Evolutionary conservation across 169 alveolate genomes (phyloP), one percentile per base, ranked within the genome.

Genomic region (Cryptosporidium sp.): DNA sequence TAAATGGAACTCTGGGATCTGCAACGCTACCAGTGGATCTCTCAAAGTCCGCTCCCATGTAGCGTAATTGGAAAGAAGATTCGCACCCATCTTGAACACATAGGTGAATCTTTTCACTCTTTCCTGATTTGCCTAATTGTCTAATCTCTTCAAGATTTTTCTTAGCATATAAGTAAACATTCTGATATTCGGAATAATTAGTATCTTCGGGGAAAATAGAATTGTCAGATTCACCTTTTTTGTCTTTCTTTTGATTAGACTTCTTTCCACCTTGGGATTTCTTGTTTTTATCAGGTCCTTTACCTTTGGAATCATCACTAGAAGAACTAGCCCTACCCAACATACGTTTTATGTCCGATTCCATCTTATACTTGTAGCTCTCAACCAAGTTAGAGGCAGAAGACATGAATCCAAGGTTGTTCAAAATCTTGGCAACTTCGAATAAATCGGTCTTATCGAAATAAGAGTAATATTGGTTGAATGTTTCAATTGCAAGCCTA

Each of bases 1-100:
- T 94, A 92, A 96, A 96, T 61, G 93, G 92, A 55, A 96, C 98
- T 3, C 98, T 94, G 16, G 94, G 94, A 91, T 96, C 98, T 45
- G 86, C 85, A 80, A 93, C 92, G 59, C 95, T 91, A 29, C 97
- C 97, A 31, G 95, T 91, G 29, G 97, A 92, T 35, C 97, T 92
- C 70, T 93, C 97, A 91, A 95, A 91, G 50, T 92, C 86, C 41
- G 94, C 96, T 84, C 96, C 96, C 97, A 94, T 94, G 73, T 94
- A 94, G 45, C 94, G 91, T 58, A 94, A 41, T 89, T 93, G 96
- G 35, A 80, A 80, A 1, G 58, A 45, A 39, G 75, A 31, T 26
- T 80, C 89, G 2, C 48, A 21, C n/a, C 48, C 89, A 8, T 80
- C 50, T 35, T 50, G 73, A 21, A 62, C 68, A 45, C 68, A 26